Evolutionary conservation across 2,329 filamentous ascomycete genomes (phyloP).

Genomic region (Exophiala spinifera): DNA sequence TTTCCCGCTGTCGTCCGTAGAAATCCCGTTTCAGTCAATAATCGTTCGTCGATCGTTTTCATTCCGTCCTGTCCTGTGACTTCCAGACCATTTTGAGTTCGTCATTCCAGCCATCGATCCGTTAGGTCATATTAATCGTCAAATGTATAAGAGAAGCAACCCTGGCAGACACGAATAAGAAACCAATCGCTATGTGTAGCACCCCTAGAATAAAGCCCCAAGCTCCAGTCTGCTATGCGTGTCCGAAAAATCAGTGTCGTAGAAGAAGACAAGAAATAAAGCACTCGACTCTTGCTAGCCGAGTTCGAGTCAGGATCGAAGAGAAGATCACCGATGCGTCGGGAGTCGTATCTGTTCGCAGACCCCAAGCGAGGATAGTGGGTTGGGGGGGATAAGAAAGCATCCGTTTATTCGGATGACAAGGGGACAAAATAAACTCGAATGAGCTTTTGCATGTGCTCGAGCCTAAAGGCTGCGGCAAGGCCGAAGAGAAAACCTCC

Average conservation of each 20-base stretch:
- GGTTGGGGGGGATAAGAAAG: not conserved
- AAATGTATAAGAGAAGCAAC: not conserved
- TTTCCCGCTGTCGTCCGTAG: not conserved
- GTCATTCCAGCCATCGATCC: not conserved
- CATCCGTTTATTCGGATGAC: not conserved
- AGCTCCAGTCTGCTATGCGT: constrained; percentile 17
- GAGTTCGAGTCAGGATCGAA: not conserved
- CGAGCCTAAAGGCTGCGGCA: constrained; percentile 3
- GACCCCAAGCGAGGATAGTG: not conserved
- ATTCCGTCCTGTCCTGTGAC: not conserved
- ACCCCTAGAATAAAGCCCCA: constrained; percentile 3
- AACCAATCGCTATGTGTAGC: constrained; percentile 10
- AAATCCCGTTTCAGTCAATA: not conserved
- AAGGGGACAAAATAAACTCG: not conserved
- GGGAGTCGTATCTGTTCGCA: not conserved
- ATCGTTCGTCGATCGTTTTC: not conserved
- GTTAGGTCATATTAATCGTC: not conserved
- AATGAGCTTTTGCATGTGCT: constrained; percentile 16
- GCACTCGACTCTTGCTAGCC: not conserved
- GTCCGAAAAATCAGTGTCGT: not conserved
- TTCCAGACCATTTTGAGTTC: not conserved
- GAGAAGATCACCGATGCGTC: not conserved
- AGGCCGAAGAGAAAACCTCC: constrained; percentile 19
- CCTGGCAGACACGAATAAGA: not conserved
- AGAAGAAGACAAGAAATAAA: not conserved